Percentiles rank a stretch among this genome's conserved stretches.
Conservation (phyloP, 1,139 yeast genomes). For the Pichia sp. region DNA sequence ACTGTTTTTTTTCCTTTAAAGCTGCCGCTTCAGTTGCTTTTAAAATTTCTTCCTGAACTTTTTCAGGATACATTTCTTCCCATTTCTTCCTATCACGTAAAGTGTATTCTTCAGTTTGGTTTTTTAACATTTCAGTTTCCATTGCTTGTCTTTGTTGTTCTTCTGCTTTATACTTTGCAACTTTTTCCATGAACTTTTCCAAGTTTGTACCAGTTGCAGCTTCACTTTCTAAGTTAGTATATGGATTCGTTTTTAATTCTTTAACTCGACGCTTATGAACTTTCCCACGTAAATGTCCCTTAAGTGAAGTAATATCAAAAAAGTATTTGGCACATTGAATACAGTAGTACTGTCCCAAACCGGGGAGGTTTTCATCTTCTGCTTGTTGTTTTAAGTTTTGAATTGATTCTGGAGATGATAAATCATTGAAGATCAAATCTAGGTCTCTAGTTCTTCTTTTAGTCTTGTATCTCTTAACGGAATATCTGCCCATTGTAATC, state of each 20-base stretch:
- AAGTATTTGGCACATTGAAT: conserved; percentile 90
- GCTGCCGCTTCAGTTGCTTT: conserved; percentile 8
- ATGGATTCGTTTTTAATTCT: conserved; percentile 70
- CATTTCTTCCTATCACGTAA: conserved; percentile 26
- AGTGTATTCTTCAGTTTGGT: conserved; percentile 27
- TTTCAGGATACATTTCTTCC: conserved; percentile 25
- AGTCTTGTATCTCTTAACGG: conserved; percentile 70
- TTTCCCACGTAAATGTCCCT: conserved; percentile 67
- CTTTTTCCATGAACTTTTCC: conserved; percentile 55
- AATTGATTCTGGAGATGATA: conserved; percentile 59
- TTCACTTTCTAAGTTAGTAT: conserved; percentile 80
- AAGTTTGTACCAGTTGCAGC: conserved; percentile 84
- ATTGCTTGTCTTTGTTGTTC: conserved; percentile 26
- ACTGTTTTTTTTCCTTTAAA: conserved; percentile 11
- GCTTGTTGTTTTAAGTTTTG: conserved; percentile 68
- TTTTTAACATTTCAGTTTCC: conserved; percentile 25
- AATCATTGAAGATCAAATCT: conserved; percentile 75
- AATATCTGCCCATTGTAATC: conserved; percentile 77
- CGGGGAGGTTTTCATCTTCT: conserved; percentile 84
- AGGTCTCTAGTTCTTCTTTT: conserved; percentile 80
- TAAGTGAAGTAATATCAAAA: conserved; percentile 69
- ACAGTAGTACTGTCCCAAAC: conserved; percentile 91
- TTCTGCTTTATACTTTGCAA: conserved; percentile 38
- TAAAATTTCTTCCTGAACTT: conserved; percentile 13
- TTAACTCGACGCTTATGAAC: conserved; percentile 82